These are phyloP conservation scores for Piloderma croceum DNA, from an alignment of 768 basidiomycete genomes.

Conservation along the genomic window DNA sequence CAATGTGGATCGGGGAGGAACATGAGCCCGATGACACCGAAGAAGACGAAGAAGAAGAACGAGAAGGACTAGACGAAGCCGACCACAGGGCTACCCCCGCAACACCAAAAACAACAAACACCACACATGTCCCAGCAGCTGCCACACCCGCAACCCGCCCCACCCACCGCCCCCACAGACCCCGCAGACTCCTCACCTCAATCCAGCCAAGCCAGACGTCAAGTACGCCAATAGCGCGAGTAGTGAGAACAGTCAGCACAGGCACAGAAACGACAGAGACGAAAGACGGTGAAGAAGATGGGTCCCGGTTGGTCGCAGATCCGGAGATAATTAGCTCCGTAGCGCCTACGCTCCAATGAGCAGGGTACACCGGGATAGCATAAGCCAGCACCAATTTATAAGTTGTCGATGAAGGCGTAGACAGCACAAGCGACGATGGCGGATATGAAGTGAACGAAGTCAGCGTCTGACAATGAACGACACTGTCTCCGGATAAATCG, in stretches of 20 bases:
- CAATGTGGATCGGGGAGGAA: constrained; percentile 20
- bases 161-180: constrained; percentile 78
- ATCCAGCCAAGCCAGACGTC: constrained; percentile 72
- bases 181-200: constrained; percentile 56
- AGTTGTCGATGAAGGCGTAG: constrained; percentile 46
- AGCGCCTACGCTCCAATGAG: constrained; percentile 73
- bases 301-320: constrained; percentile 15
- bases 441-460: constrained; percentile 76
- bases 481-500: constrained; percentile 50
- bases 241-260: constrained; percentile 46
- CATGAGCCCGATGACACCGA: constrained; percentile 19
- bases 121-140: constrained; percentile 82
- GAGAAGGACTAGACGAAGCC: constrained; percentile 22
- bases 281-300: constrained; percentile 7
- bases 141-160: constrained; percentile 64
- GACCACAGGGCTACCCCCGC: constrained; percentile 56
- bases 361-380: constrained; percentile 71
- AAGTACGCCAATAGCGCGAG: constrained; percentile 61
- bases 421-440: constrained; percentile 75
- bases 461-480: constrained; percentile 59
- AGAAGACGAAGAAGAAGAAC: constrained; percentile 15
- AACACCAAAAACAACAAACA: constrained; percentile 32
- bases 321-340: constrained; percentile 69
- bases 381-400: constrained; percentile 77
- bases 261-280: constrained; percentile 13